Evolutionary conservation across 805 yeast species (phyloP), one percentile per base, ranked within the genome.

Genomic region (Helenozyma rhizophorensis): DNA sequence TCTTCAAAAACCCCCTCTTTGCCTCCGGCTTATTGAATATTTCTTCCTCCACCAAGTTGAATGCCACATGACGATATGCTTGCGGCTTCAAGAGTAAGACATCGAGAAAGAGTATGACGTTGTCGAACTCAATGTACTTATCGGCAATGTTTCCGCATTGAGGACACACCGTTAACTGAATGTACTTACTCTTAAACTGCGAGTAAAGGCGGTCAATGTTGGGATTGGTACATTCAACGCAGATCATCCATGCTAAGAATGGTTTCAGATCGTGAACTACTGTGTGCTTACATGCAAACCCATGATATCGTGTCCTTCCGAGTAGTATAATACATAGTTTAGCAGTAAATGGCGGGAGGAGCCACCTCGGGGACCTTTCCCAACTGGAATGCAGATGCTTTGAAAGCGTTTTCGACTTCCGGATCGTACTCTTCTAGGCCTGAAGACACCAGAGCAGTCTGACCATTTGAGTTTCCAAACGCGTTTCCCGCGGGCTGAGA

Each of bases 121-220:
- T 74, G 55, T 93, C 99, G 43, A 78, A 81, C 55, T 93, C 99
- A 19, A 90, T 80, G 60, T 93, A 93, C 53, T 83, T 82, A 58
- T 93, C 99, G 3, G 88, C 95, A 14, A 83, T 78, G 31, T 71
- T 66, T 19, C 74, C 70, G 55, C 99, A 93, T 18, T 61, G 54
- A 2, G 74, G 61, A 51, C 97, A 93, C 21, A 79, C 78, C 0
- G 95, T 80, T 23, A 87, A 70, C 43, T 83, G 78, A 29, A 90
- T 85, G 48, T 87, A 88, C 28, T 80, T 78, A 37, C 82, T 79
- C 18, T 89, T 76, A 57, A 84, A 89, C 44, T 68, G 70, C 14
- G 81, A 79, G 60, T 75, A 90, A 23, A 89, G 69, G 1, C 83
- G 67, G 12, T 68, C 65, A 22, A 80, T 82, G 3, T 80, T 76